phyloP scores from a whole-genome alignment of 257 asterid species.

The Jacaranda copaia region DNA sequence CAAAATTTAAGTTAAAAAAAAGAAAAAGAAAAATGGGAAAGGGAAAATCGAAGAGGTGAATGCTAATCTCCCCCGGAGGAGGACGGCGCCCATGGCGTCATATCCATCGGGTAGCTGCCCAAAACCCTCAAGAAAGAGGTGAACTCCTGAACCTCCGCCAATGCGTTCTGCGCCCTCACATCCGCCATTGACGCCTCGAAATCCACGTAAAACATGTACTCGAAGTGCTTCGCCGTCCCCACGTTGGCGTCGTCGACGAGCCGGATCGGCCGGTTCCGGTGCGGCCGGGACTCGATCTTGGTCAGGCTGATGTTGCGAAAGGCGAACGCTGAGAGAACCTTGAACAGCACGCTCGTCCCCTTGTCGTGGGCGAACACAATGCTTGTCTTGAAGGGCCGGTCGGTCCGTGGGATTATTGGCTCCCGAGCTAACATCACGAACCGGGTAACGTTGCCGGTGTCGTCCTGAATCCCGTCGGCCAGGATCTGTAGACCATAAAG shows the following conservation, averaged over 20 bases:
- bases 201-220: constrained; percentile 93
- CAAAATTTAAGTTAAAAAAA: not conserved
- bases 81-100: constrained; percentile 95
- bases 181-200: constrained; percentile 99
- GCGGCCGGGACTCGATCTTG: constrained; percentile 95
- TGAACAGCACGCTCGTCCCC: constrained; percentile 91
- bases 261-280: constrained; percentile 79
- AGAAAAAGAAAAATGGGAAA: not conserved
- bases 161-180: constrained; percentile 89
- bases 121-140: constrained; percentile 89
- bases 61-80: constrained; percentile 42
- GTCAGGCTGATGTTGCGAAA: constrained; percentile 88
- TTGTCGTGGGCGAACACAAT: constrained; percentile 96
- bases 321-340: constrained; percentile 91
- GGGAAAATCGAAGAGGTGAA: constrained; percentile 15
- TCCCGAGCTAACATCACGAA: constrained; percentile 96
- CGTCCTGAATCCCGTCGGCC: constrained; percentile 94
- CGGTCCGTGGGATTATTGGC: constrained; percentile 87
- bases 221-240: constrained; percentile 96
- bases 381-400: constrained; percentile 96
- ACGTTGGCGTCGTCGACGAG: constrained; percentile 86
- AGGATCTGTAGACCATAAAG: constrained; percentile 78
- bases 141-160: constrained; percentile 95
- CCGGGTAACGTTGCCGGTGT: constrained; percentile 84
- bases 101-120: constrained; percentile 98